Percentiles rank a stretch among this genome's conserved stretches.
Conservation (phyloP, 306 rosid species). For the Gynostemma pentaphyllum region DNA sequence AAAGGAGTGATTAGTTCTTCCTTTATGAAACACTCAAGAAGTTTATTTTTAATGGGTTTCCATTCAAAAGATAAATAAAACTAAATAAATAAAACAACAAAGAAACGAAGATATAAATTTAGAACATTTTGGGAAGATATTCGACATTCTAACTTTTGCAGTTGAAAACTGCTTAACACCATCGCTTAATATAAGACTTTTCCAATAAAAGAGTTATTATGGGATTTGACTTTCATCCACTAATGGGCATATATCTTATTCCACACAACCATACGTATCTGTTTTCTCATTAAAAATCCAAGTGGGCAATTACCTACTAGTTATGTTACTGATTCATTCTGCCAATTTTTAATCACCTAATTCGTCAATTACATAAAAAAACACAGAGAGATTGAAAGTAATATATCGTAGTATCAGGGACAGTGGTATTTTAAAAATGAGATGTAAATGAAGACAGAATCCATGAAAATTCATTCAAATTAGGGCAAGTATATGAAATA, state of each 20-base stretch:
- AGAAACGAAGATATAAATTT: background rate
- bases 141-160: constrained; percentile 26
- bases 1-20: constrained; percentile 4
- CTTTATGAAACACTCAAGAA: constrained; percentile 1
- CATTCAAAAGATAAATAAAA: too few species aligned
- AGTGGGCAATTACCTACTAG: constrained; percentile 9
- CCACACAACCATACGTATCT: constrained; percentile 1
- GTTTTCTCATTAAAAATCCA: constrained; percentile 3
- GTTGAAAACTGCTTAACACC: constrained; percentile 30
- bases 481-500: too few species aligned
- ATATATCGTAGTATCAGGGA: constrained; percentile 8
- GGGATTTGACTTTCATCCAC: constrained; percentile 32
- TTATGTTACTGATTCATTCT: constrained; percentile 6
- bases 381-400: background rate
- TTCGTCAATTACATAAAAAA: too few species aligned
- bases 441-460: too few species aligned
- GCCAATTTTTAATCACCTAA: constrained; percentile 6
- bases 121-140: constrained; percentile 10
- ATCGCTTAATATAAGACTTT: constrained; percentile 24
- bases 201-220: constrained; percentile 14
- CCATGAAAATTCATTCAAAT: too few species aligned
- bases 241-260: constrained; percentile 16
- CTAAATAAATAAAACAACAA: background rate
- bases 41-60: background rate
- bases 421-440: too few species aligned